These are phyloP conservation scores for Mortierella alpina DNA, from an alignment of 192 early-diverging fungal genomes.

Conservation along the genomic window DNA sequence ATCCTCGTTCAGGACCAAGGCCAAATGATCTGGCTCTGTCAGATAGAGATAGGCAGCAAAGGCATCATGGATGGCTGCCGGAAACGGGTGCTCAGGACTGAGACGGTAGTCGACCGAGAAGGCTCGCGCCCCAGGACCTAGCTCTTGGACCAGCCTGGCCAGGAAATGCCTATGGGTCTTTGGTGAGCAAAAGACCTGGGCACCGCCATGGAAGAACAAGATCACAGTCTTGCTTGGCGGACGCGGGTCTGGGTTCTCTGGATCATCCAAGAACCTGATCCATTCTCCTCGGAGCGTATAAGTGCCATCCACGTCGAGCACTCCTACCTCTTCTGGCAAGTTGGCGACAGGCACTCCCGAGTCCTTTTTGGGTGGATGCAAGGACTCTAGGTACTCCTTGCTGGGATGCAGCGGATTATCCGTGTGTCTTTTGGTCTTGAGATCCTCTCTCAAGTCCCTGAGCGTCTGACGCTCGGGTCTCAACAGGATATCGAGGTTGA, in stretches of 20 bases:
- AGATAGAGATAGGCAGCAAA: slow-evolving; percentile 78
- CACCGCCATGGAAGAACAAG: slow-evolving; percentile 26
- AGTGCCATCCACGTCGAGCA: slow-evolving; percentile 2
- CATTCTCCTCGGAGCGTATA: slow-evolving; percentile 20
- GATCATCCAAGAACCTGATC: slow-evolving; percentile 16
- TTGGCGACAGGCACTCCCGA: slow-evolving; percentile 8
- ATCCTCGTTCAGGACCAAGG: slow-evolving; percentile 39
- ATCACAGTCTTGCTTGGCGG: slow-evolving; percentile 18
- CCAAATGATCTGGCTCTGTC: slow-evolving; percentile 56
- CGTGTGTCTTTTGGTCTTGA: neutral
- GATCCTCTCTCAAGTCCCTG: neutral
- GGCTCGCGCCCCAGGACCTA: slow-evolving; percentile 16
- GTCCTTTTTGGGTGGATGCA: slow-evolving; percentile 8
- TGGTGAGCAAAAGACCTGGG: slow-evolving; percentile 11
- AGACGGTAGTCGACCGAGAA: slow-evolving; percentile 78
- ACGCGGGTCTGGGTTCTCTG: slow-evolving; percentile 21
- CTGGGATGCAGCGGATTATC: slow-evolving; percentile 14
- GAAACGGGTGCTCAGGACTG: slow-evolving; percentile 83
- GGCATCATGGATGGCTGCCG: slow-evolving; percentile 83
- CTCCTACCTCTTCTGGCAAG: slow-evolving; percentile 21
- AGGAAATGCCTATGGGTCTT: slow-evolving; percentile 11
- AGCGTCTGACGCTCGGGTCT: slow-evolving; percentile 6
- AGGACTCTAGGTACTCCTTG: slow-evolving; percentile 5
- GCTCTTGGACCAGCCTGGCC: neutral
- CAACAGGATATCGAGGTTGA: slow-evolving; percentile 11